These are phyloP conservation scores for Naematelia aurantialba DNA, from an alignment of 768 basidiomycete species.

Conservation along the genomic window DNA sequence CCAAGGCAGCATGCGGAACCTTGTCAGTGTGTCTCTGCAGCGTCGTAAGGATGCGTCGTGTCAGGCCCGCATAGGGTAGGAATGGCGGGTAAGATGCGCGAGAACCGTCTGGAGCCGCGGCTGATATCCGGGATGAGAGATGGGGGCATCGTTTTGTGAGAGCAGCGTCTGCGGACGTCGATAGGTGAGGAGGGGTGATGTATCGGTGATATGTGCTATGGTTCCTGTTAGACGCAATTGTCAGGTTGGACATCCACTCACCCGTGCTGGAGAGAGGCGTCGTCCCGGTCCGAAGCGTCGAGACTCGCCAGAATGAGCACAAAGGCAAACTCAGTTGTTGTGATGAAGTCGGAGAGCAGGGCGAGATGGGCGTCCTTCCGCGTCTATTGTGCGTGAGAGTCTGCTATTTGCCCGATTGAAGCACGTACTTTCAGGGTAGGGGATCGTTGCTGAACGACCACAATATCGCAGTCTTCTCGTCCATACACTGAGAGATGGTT, in stretches of 20 bases:
- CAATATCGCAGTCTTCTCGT: constrained; percentile 55
- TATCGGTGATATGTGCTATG: constrained; percentile 43
- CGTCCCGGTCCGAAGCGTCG: constrained; percentile 69
- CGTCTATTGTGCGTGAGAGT: neutral
- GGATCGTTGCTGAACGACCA: constrained; percentile 72
- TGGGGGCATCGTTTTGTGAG: neutral
- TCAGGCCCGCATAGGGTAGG: constrained; percentile 74
- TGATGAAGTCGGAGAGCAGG: constrained; percentile 60
- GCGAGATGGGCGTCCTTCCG: constrained; percentile 65
- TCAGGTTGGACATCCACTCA: constrained; percentile 42
- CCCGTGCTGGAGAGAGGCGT: constrained; percentile 65
- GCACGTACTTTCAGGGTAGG: constrained; percentile 68
- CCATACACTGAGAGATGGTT: constrained; percentile 60
- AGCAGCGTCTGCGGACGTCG: constrained; percentile 56
- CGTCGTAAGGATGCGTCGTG: constrained; percentile 63
- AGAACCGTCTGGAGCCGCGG: neutral
- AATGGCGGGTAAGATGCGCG: constrained; percentile 57
- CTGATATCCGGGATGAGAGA: constrained; percentile 14
- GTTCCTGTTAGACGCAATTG: neutral
- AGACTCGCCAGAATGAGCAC: constrained; percentile 69
- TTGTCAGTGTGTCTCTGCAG: constrained; percentile 55
- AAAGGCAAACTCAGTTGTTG: constrained; percentile 55
- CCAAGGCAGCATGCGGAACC: constrained; percentile 57
- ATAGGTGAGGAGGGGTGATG: constrained; percentile 52
- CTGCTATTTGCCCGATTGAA: neutral